These are phyloP conservation scores for Plasmopara viticola DNA, from an alignment of 352 stramenopile genomes.

Conservation along the genomic window DNA sequence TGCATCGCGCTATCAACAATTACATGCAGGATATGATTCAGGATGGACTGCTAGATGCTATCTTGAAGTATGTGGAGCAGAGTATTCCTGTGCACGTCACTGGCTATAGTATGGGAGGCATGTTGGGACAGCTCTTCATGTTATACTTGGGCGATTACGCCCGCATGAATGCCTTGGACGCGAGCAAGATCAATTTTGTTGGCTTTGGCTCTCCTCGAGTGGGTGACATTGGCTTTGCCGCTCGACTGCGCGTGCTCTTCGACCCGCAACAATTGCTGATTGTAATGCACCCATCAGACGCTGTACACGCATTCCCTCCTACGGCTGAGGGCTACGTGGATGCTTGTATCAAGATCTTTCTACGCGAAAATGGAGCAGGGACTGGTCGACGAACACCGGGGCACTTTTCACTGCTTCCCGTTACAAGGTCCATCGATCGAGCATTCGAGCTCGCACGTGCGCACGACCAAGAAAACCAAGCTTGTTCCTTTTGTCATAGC, in stretches of 20 bases:
- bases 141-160: constrained; percentile 68
- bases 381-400: constrained; percentile 56
- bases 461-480: constrained; percentile 20
- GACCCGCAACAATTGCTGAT: constrained; percentile 74
- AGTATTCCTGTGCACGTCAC: constrained; percentile 76
- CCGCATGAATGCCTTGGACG: constrained; percentile 65
- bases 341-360: constrained; percentile 78
- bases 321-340: constrained; percentile 78
- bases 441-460: constrained; percentile 57
- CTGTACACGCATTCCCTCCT: constrained; percentile 75
- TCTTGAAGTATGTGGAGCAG: constrained; percentile 67
- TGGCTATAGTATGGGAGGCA: constrained; percentile 82
- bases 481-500: constrained; percentile 59
- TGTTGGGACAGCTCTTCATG: constrained; percentile 76
- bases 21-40: constrained; percentile 86
- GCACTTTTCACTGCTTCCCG: constrained; percentile 69
- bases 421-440: constrained; percentile 71
- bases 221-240: constrained; percentile 72
- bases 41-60: constrained; percentile 62
- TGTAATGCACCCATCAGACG: constrained; percentile 80
- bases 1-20: constrained; percentile 72
- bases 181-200: constrained; percentile 79
- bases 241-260: constrained; percentile 66
- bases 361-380: constrained; percentile 62
- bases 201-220: constrained; percentile 78